Conservation (phyloP, 1,139 yeast species). For the Sugiyamaella neomexicana region DNA sequence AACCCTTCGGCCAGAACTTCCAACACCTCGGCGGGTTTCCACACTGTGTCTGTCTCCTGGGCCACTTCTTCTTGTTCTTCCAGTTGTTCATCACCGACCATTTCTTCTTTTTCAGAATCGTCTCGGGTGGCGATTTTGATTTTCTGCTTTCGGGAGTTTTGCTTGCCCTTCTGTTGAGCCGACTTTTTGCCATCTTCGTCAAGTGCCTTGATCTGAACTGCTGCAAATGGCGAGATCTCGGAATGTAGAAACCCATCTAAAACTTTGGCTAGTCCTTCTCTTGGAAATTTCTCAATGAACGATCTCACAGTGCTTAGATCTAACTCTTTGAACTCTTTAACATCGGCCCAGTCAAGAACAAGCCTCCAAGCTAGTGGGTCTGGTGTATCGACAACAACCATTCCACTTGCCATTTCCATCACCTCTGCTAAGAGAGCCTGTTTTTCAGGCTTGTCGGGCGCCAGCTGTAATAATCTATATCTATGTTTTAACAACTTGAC, state of each 20-base stretch:
- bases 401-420: constrained; percentile 62
- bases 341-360: constrained; percentile 76
- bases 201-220: constrained; percentile 6
- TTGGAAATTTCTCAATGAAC: constrained; percentile 59
- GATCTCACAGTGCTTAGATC: constrained; percentile 50
- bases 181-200: background rate
- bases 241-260: constrained; percentile 49
- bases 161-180: background rate
- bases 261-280: constrained; percentile 63
- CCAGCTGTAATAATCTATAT: constrained; percentile 52
- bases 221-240: constrained; percentile 61
- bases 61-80: constrained; percentile 4
- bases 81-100: no score
- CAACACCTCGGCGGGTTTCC: constrained; percentile 56
- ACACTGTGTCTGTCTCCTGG: constrained; percentile 28
- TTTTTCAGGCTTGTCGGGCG: constrained; percentile 48
- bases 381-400: constrained; percentile 65
- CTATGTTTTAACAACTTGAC: constrained; percentile 58
- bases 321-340: constrained; percentile 49
- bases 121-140: constrained; percentile 20
- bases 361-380: constrained; percentile 71
- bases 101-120: constrained; percentile 11
- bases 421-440: constrained; percentile 47
- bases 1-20: constrained; percentile 57
- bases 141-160: constrained; percentile 12